phyloP scores from a whole-genome alignment of 2,329 filamentous ascomycete genomes.

The Fusarium sp. region DNA sequence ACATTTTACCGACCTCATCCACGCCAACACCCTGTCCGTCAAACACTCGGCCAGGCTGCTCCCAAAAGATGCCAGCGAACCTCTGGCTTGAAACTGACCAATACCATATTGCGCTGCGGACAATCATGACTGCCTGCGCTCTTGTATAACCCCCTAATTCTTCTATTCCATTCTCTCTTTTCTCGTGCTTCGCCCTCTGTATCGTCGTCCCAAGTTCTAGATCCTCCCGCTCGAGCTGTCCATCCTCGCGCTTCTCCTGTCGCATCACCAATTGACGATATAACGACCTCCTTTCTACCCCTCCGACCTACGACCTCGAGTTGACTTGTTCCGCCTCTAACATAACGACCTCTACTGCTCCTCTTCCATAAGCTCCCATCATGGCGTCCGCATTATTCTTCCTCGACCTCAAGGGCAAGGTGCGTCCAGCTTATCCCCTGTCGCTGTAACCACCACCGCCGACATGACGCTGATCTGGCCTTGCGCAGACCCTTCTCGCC shows the following conservation, averaged over 20 bases:
- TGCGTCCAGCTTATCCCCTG: slow-evolving; percentile 49
- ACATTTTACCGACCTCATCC: slow-evolving; percentile 36
- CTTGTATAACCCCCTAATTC: slow-evolving; percentile 35
- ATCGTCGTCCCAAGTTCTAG: slow-evolving; percentile 3
- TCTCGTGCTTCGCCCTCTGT: neutral
- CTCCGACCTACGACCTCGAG: slow-evolving; percentile 22
- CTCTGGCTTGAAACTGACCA: slow-evolving; percentile 21
- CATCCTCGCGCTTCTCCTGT: slow-evolving; percentile 22
- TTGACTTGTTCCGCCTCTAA: slow-evolving; percentile 17
- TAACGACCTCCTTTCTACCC: slow-evolving; percentile 41
- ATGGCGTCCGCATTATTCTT: slow-evolving; percentile 99
- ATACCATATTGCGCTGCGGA: slow-evolving; percentile 23
- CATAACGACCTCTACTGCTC: slow-evolving; percentile 9
- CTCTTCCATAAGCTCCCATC: slow-evolving; percentile 47
- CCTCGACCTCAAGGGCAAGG: slow-evolving; percentile 99
- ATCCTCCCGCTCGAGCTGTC: slow-evolving; percentile 27
- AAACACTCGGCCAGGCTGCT: slow-evolving; percentile 31
- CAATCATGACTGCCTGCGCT: slow-evolving; percentile 41
- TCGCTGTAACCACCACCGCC: slow-evolving; percentile 15
- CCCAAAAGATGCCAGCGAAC: slow-evolving; percentile 43
- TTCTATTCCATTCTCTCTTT: slow-evolving; percentile 11
- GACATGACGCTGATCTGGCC: slow-evolving; percentile 34
- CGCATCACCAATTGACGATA: slow-evolving; percentile 40
- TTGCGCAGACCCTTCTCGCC: slow-evolving; percentile 88
- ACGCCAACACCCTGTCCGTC: slow-evolving; percentile 16